Base-by-base conservation (phyloP, 2,329 filamentous ascomycete genomes). In the Aureobasidium sp. region DNA sequence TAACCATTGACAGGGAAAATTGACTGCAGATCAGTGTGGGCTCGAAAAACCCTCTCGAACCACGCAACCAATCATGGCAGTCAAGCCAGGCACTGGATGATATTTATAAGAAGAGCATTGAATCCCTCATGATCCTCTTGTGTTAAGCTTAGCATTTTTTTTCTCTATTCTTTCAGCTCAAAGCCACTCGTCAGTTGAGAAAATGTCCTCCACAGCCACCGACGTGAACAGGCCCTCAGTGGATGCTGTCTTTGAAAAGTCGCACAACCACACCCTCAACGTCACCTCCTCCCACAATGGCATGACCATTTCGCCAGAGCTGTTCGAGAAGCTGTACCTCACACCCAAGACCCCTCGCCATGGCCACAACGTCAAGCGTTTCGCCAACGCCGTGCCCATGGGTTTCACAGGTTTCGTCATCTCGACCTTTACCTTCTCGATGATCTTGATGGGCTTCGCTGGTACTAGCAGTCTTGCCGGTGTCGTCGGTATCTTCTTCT, bases 381-480 rank as follows among this genome's bases (percentile, higher is more conserved):
- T 68, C 49, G 68, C 68, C 40, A 69, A 69, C 53, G 67, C 68
- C 15, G 68, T 67, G 4, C 66, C 67, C 2, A 66, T 69, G 63
- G 68, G 68, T 9, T 65, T 69, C 43, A 64, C 67, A 13, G 68
- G 60, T n/a, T 75, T 74, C 61, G 73, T 74, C 1, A 74, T 75
- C 58, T 69, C 69, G 25, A 74, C 72, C 5, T 74, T 74, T 50
- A 74, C 72, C 0, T 75, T 74, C 59, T 67, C 67, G 13, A 75
- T 74, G 70, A 67, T 75, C 7, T 59, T 74, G 19, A 74, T 74
- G 67, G 72, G 71, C 4, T 74, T 72, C 70, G 72, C 72, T 31
- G 72, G 72, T 37, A 72, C 73, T n/a, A 66, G 59, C 15, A 70
- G 70, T 2, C 62, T 74, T 2, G 67, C 69, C 21, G 71, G 71